phyloP scores from a whole-genome alignment of 176 grass and related monocot species.

The Themeda triandra region DNA sequence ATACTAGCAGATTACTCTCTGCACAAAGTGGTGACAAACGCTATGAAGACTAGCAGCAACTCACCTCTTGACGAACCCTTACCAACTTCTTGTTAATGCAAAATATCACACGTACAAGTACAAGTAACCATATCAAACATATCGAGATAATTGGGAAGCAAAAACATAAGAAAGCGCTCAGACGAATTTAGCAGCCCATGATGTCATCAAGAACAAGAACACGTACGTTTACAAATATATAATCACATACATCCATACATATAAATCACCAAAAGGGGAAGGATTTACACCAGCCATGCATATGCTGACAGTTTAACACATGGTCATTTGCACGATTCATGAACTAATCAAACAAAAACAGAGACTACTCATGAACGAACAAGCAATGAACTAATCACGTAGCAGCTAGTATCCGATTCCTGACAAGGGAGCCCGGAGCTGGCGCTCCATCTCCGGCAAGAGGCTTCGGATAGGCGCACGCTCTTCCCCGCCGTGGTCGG shows the following conservation, averaged over 20 bases:
- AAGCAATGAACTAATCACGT: no score
- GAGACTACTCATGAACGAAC: no score
- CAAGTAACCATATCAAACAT: no score
- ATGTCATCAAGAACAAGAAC: no score
- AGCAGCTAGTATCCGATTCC: not conserved
- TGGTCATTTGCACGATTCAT: not conserved
- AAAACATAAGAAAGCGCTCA: no score
- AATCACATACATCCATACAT: not conserved
- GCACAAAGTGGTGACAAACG: not conserved
- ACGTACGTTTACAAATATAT: not conserved
- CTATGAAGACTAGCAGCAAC: not conserved
- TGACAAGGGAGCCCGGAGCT: no score
- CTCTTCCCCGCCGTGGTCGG: slow-evolving; percentile 1
- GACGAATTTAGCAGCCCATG: no score
- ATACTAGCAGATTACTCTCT: not conserved
- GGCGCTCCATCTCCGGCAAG: not conserved
- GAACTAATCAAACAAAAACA: not conserved
- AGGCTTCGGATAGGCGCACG: not conserved
- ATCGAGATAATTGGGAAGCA: no score
- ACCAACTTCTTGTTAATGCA: no score
- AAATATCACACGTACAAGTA: no score
- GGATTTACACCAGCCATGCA: not conserved
- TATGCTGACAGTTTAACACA: not conserved
- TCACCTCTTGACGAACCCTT: not conserved
- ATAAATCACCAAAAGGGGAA: not conserved